These are phyloP conservation scores for Rhodotorula sp. DNA, from an alignment of 1,284 basidiomycete species.

Conservation along the genomic window DNA sequence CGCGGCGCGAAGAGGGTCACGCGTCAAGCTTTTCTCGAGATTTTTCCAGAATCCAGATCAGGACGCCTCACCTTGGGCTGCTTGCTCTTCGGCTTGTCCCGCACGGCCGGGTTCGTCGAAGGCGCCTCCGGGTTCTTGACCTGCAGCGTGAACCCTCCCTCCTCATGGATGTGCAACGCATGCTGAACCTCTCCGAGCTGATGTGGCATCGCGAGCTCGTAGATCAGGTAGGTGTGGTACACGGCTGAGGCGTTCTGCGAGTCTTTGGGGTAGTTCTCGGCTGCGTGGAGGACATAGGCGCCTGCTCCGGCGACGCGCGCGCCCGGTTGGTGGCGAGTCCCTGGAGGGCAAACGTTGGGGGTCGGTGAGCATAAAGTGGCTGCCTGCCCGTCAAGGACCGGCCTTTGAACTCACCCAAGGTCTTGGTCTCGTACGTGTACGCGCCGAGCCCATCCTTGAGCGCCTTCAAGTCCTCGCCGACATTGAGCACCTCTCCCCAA, in stretches of 20 bases:
- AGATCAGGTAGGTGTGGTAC: conserved; percentile 58
- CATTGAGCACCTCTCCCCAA: conserved; percentile 41
- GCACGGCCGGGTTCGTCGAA: conserved; percentile 41
- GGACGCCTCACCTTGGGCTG: conserved; percentile 21
- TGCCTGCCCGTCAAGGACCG: too few relatives aligned
- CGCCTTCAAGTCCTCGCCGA: conserved; percentile 57
- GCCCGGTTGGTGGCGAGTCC: conserved; percentile 56
- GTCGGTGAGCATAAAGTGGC: too few relatives aligned
- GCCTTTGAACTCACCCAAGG: conserved; percentile 52
- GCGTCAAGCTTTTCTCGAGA: too few relatives aligned
- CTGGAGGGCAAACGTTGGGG: conserved; percentile 5
- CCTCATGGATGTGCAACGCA: conserved; percentile 26
- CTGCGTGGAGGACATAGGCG: conserved; percentile 60
- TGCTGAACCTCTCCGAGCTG: conserved; percentile 42
- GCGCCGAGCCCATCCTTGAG: conserved; percentile 58
- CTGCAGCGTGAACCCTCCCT: conserved; percentile 29
- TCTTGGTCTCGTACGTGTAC: conserved; percentile 65
- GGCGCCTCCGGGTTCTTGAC: conserved; percentile 61
- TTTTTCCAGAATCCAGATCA: too few relatives aligned
- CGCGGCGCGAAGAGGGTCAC: too few relatives aligned
- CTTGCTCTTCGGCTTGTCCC: conserved; percentile 21
- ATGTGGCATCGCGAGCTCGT: conserved; percentile 59
- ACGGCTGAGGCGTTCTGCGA: conserved; percentile 30
- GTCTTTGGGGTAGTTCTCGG: conserved; percentile 49
- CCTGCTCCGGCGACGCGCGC: conserved; percentile 62